Percentiles rank a stretch among this genome's conserved stretches.
Conservation (phyloP, 768 basidiomycete genomes). For the Daedaleopsis sinensis region DNA sequence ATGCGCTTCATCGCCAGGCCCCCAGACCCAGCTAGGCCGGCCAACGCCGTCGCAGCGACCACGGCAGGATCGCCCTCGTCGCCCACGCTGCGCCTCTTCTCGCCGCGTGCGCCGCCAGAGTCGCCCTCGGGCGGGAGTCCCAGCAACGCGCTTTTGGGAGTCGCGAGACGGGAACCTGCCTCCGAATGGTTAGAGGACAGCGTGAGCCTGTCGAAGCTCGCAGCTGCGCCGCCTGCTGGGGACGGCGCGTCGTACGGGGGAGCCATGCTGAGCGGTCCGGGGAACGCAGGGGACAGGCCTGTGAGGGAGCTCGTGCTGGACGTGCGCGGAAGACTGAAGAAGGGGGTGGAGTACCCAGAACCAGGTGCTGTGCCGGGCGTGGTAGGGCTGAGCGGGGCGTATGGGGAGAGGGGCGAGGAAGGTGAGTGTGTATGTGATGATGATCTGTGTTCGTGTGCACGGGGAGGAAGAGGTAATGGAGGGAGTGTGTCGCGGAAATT, state of each 20-base stretch:
- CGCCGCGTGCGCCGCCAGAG: constrained; percentile 10
- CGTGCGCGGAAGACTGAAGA: constrained; percentile 16
- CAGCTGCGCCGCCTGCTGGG: constrained; percentile 16
- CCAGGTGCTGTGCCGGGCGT: constrained; percentile 2
- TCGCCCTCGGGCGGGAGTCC: constrained; percentile 27
- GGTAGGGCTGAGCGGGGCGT: constrained; percentile 6
- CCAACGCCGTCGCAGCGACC: constrained; percentile 24
- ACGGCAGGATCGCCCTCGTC: constrained; percentile 22
- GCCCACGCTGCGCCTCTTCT: constrained; percentile 20
- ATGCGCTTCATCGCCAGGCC: constrained; percentile 12
- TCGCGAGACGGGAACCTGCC: constrained; percentile 24
- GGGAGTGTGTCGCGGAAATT: constrained; percentile 17
- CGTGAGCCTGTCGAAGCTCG: constrained; percentile 27
- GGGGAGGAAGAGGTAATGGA: constrained; percentile 9
- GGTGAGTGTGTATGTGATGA: constrained; percentile 14
- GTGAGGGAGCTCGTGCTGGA: constrained; percentile 12
- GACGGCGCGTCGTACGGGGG: constrained; percentile 18
- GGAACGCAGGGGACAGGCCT: constrained; percentile 13
- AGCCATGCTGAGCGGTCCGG: constrained; percentile 20
- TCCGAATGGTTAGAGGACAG: constrained; percentile 20
- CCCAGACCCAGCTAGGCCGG: constrained; percentile 15
- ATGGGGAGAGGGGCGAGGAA: constrained; percentile 8
- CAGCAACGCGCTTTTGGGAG: constrained; percentile 24
- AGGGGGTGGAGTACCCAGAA: constrained; percentile 23
- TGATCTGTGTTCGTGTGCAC: constrained; percentile 7